Conservation (phyloP, 2,329 filamentous ascomycete genomes). For the Nothophoma quercina region DNA sequence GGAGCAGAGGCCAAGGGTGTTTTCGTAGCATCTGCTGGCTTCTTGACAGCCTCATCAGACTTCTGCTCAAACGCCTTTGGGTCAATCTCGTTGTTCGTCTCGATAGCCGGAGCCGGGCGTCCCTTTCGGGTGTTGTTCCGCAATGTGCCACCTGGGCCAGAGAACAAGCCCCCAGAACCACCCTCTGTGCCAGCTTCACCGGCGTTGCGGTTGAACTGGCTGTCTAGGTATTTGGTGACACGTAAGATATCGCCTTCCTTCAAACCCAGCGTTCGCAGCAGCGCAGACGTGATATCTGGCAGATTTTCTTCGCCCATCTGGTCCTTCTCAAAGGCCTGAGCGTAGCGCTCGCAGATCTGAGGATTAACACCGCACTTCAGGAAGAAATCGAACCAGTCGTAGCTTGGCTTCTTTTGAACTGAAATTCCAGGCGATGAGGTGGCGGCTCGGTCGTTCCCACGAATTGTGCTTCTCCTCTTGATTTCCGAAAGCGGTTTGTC, state of each 20-base stretch:
- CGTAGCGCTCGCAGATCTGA: constrained; percentile 92
- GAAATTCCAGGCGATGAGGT: constrained; percentile 64
- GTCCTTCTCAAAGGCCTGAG: constrained; percentile 85
- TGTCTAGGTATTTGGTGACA: constrained; percentile 88
- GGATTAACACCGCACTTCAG: constrained; percentile 89
- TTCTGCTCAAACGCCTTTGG: constrained; percentile 81
- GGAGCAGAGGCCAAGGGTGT: constrained; percentile 60
- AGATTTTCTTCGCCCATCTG: constrained; percentile 96
- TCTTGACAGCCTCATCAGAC: constrained; percentile 53
- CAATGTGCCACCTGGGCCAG: constrained; percentile 87
- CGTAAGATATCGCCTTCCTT: constrained; percentile 97
- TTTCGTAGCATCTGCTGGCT: constrained; percentile 55
- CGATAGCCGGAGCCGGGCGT: constrained; percentile 83
- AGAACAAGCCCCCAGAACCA: constrained; percentile 82
- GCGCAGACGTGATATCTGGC: constrained; percentile 83
- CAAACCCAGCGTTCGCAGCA: constrained; percentile 86
- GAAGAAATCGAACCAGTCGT: constrained; percentile 99
- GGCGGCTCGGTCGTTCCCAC: constrained; percentile 57
- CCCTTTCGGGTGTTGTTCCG: constrained; percentile 95
- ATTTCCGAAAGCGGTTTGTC: constrained; percentile 93
- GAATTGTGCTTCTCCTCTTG: constrained; percentile 59
- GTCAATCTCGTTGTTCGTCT: constrained; percentile 86
- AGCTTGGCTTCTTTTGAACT: constrained; percentile 74
- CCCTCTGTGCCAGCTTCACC: constrained; percentile 64
- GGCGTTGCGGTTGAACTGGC: constrained; percentile 70